Evolutionary conservation across 176 grass and related monocot species (phyloP), one percentile per base, ranked within the genome.

Genomic region (Juncus effusus): DNA sequence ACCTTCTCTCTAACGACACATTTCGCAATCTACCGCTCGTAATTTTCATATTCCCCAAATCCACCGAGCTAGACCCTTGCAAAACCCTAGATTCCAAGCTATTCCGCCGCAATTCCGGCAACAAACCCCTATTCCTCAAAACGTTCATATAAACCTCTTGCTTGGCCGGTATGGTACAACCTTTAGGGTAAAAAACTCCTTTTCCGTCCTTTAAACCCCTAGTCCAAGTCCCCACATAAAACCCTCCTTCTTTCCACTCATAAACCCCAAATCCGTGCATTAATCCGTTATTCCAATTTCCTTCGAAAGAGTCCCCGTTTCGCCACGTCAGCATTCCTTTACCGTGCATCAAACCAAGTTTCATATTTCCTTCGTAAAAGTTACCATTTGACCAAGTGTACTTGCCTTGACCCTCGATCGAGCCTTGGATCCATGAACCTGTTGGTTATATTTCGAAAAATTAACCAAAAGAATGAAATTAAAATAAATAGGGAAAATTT

Each of bases 141-240:
- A 69, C 84, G 60, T 74, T 82, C 62, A 99, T 83, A 64, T 89
- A 89, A 3, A 84, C 7, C 68, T 84, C 80, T 35, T 93, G 80
- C 40, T 47, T 81, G 64, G 75, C 85, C 67, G 85, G 83, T 44
- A 99, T 56, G 70, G 63, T 99, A 84, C 88, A 93, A 16, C 94
- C 94, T 51, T 81, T 84, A n/a, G 88, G 83, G 70, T 93, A 99
- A 69, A 99, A 93, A 16, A 82, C 78, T 36, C 94, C 94, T 80
- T 89, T 92, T 72, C 88, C 94, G 73, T 99, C 94, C 73, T 99
- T 99, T 60, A 99, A 63, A 60, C 94, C 94, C 59, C 85, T 89
- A 38, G 88, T 99, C 94, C 94, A 99, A 10, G 85, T 93, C 64
- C 94, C 88, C 38, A 99, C 59, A 70, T 93, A 99, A 67, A 78